Evolutionary conservation across 2,329 filamentous ascomycete species (phyloP), one percentile per base, ranked within the genome.

Genomic region (Dothideomycetes sp.): DNA sequence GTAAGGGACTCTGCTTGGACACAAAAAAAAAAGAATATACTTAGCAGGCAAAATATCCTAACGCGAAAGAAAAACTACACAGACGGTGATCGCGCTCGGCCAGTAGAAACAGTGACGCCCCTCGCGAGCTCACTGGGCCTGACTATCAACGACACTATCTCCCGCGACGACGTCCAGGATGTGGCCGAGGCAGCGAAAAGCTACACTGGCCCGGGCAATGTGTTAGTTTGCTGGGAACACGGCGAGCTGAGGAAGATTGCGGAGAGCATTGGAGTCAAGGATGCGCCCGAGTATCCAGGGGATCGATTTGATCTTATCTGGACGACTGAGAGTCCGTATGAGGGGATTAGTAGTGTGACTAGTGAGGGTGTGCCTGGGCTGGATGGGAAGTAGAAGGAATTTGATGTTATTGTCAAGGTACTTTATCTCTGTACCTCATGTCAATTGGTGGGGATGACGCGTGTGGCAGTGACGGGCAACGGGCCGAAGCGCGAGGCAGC

Each of bases 181-280:
- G 75, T 79, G 14, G 60, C 61, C 16, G 54, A 73, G 4, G 61
- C 61, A 0, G 66, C 79, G 1, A 48, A 70, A 2, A 46, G 47
- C 4, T 76, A 74, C 44, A 41, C 49, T 0, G 69, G 70, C 0
- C 42, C 52, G 0, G 72, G 72, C 2, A 79, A 79, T 46, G 70
- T 80, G 34, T 54, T 80, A 33, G 71, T 79, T 42, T 77, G 73
- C 59, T 79, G 75, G 75, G 69, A 78, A 49, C 75, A 79, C 51
- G 60, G 22, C 7, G 7, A 27, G 22, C 22, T 27, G 12, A 27
- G 7, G 12, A 27, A 12, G 7, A 27, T 27, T 27, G 22, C 22
- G 7, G 22, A 27, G 22, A 12, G 7, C 7, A 7, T 27, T 27
- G 22, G 22, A 7, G 22, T 27, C 22, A 27, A 27, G 22, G 22